Evolutionary conservation across 2,329 filamentous ascomycete genomes (phyloP), one percentile per base, ranked within the genome.

Genomic region (Hypoxylon sp.): DNA sequence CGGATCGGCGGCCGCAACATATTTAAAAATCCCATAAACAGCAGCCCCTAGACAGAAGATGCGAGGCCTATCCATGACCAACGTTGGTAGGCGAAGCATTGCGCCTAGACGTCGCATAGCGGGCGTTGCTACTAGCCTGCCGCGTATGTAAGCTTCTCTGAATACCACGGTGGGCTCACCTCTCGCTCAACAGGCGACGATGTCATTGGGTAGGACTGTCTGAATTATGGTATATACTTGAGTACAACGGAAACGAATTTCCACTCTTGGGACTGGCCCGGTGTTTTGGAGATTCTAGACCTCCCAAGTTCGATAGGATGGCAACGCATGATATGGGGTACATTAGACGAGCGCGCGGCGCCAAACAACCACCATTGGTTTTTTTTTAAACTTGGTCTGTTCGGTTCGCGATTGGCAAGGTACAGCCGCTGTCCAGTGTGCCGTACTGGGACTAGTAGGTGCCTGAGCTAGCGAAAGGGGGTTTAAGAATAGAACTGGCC

Each of bases 231-330:
- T 25, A 25, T 37, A 41, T 47, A 41, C 34, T 48, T 44, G 29
- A 25, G 19, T 45, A 17, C 30, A 32, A 21, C 55, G 38, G 47
- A 51, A 30, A 25, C 25, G 12, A 46, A 52, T 27, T 58, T 51
- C 55, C 42, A 37, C 20, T 57, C 51, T 55, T 11, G 50, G 45
- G 16, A 41, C 34, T 42, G 27, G 23, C 16, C 47, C 51, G 38
- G 36, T 15, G 16, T 29, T 25, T 27, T 19, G 29, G 37, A 20
- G 21, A 45, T 48, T 48, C 37, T 48, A 27, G 50, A 36, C 27
- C 41, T 34, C 23, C 26, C 15, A 30, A 17, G 27, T 47, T 9
- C 32, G 41, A 11, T 21, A 37, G 8, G 23, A 27, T 16, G n/a
- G 34, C 26, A 36, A 25, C 9, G 15, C 2, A 19, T 31, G 21